Percentiles rank a stretch among this genome's conserved stretches.
Conservation (phyloP, 352 stramenopile species). For the Phytophthora capsici region DNA sequence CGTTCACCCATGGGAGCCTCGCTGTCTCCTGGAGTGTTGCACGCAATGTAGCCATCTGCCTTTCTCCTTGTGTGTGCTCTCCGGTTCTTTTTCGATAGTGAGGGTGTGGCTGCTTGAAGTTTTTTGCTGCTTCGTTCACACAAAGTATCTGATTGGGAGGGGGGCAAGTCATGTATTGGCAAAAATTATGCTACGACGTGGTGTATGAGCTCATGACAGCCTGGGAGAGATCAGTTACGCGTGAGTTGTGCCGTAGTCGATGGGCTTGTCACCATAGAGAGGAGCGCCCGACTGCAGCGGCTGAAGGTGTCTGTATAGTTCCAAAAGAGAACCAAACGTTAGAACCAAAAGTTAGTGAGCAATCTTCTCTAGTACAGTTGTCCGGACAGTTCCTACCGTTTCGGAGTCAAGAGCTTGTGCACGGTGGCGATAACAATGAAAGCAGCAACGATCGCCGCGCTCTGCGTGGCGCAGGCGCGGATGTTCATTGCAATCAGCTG, state of each 20-base stretch:
- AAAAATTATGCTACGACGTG: conserved; percentile 5
- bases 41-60: conserved; percentile 17
- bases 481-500: conserved; percentile 67
- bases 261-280: conserved; percentile 51
- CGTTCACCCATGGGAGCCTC: conserved; percentile 57
- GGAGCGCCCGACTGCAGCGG: conserved; percentile 36
- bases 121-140: not conserved
- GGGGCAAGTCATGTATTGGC: conserved; percentile 11
- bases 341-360: conserved; percentile 7
- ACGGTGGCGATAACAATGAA: conserved; percentile 66
- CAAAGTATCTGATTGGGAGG: conserved; percentile 7
- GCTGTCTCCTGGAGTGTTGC: conserved; percentile 18
- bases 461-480: conserved; percentile 62
- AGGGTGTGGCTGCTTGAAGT: conserved; percentile 29
- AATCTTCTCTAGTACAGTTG: not conserved
- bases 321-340: not conserved
- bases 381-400: conserved; percentile 34
- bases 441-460: conserved; percentile 58
- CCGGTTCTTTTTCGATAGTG: conserved; percentile 28
- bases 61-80: not conserved
- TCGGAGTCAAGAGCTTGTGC: conserved; percentile 41
- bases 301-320: conserved; percentile 21
- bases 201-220: conserved; percentile 2
- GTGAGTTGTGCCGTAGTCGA: conserved; percentile 53
- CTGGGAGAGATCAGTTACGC: conserved; percentile 10